Percentiles rank a stretch among this genome's conserved stretches.
These are phyloP conservation scores for Trichomonas vaginalis DNA, from an alignment of 208 protist genomes.

Conservation along the genomic window DNA sequence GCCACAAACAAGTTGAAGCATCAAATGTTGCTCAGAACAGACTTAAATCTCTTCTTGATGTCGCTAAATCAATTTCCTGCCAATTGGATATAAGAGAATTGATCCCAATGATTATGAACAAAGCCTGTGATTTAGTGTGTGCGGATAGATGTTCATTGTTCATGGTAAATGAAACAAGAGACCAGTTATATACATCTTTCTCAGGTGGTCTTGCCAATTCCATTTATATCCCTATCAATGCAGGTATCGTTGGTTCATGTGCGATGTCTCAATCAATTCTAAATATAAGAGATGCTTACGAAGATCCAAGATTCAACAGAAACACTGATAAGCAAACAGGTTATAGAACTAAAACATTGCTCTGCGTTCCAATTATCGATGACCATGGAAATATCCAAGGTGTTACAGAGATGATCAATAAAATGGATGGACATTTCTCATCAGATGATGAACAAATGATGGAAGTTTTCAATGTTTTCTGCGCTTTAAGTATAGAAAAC, in stretches of 20 bases:
- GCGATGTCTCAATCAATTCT: background rate
- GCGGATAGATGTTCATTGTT: background rate
- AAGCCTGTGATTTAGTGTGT: background rate
- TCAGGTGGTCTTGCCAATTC: background rate
- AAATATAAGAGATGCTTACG: background rate
- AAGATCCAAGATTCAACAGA: conserved; percentile 4
- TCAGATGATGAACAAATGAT: background rate
- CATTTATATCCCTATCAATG: background rate
- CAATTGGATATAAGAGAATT: background rate
- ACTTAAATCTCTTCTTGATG: background rate
- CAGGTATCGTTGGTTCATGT: background rate
- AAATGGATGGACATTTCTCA: background rate
- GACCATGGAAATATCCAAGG: background rate
- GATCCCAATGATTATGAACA: background rate
- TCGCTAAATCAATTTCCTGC: background rate
- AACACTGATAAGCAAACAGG: background rate
- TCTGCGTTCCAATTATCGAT: conserved; percentile 1
- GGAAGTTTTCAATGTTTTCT: background rate
- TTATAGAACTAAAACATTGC: background rate
- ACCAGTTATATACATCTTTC: background rate
- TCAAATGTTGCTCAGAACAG: background rate
- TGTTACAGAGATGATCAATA: conserved; percentile 2
- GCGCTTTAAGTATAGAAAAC: background rate
- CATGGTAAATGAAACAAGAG: background rate
- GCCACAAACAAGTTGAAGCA: background rate